phyloP scores from a whole-genome alignment of 345 rosid genomes.

The Alliaria petiolata region DNA sequence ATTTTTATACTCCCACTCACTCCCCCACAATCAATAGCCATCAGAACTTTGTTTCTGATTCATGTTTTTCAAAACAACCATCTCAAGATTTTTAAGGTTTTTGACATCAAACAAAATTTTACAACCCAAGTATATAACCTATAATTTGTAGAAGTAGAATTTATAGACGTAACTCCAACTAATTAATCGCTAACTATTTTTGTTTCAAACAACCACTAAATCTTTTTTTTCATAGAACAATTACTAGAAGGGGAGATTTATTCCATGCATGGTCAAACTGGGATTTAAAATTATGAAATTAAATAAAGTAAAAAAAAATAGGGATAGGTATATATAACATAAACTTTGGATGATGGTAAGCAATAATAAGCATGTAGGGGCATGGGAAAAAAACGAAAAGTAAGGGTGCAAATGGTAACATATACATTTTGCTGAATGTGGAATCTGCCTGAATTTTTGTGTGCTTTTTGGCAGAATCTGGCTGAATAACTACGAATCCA shows the following conservation, averaged over 20 bases:
- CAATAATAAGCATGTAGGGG: conserved; percentile 6
- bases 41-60: not conserved
- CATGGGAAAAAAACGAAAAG: not conserved
- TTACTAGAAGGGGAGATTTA: too few species aligned
- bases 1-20: too few species aligned
- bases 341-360: not conserved
- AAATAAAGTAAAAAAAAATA: not conserved
- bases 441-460: too few species aligned
- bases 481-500: too few species aligned
- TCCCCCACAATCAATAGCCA: not conserved
- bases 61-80: not conserved
- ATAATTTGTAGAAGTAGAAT: not conserved
- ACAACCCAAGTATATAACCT: not conserved
- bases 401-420: too few species aligned
- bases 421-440: too few species aligned
- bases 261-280: too few species aligned
- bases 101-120: not conserved
- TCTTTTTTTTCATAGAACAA: too few species aligned
- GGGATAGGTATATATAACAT: not conserved
- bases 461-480: too few species aligned
- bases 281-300: not conserved
- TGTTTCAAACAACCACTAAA: too few species aligned
- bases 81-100: not conserved
- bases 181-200: not conserved
- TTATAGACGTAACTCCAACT: not conserved